Evolutionary conservation across 805 yeast species (phyloP).

Genomic region (Nakazawaea ernobii): DNA sequence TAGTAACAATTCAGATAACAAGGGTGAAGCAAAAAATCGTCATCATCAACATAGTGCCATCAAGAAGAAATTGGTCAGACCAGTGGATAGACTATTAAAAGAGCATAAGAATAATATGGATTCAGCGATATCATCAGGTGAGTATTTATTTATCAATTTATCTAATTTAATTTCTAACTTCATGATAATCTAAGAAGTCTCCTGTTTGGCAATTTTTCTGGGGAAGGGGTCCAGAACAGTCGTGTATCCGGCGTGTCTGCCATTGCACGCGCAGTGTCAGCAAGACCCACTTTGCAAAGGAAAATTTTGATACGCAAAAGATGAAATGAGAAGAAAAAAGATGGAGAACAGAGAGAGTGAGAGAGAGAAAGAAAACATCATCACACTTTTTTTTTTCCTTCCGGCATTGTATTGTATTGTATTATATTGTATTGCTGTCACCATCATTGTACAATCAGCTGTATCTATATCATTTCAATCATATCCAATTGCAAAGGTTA

Average conservation of each 20-base stretch:
- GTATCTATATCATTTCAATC: too few species aligned
- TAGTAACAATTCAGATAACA: not conserved
- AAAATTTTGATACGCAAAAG: not conserved
- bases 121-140: not conserved
- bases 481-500: too few species aligned
- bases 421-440: not conserved
- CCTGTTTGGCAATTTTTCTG: too few species aligned
- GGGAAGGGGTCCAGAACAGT: too few species aligned
- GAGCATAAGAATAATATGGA: not conserved
- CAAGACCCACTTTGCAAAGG: not conserved
- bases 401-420: not conserved
- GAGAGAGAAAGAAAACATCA: constrained; percentile 1
- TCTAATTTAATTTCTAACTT: too few species aligned
- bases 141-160: not conserved
- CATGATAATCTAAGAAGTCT: too few species aligned
- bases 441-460: too few species aligned
- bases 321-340: not conserved
- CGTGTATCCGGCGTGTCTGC: not conserved
- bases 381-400: not conserved
- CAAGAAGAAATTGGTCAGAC: not conserved
- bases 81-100: constrained; percentile 5
- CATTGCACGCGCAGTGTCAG: not conserved
- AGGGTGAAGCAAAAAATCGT: too few species aligned
- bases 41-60: not conserved
- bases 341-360: not conserved